Base-by-base conservation (phyloP, 2,329 filamentous ascomycete species). In the Magnaporthiopsis poae region DNA sequence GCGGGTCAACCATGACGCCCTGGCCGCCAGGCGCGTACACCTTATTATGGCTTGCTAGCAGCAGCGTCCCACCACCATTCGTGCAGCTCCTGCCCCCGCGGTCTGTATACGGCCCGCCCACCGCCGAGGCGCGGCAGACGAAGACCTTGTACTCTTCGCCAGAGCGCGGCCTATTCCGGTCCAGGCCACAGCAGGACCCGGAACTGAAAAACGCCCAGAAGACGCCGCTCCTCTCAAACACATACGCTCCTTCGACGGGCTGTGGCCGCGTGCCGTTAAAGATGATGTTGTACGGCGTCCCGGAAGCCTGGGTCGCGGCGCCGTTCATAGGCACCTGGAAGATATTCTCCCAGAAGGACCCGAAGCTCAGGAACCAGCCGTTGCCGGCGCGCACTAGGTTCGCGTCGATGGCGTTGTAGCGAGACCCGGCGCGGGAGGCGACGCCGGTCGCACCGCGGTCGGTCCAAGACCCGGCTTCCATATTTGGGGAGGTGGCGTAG, bases 321-420 rank as follows among this genome's bases (percentile, higher is more conserved):
- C 73, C 70, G 39, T 73, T 72, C 74, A 90, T 81, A 52, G 78
- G 72, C 0, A 85, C 84, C 72, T 87, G 84, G 77, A 85, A 88
- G 67, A 90, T 80, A 71, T 86, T 83, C 9, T 77, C 75, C 87
- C 87, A 91, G 80, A 89, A 91, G 18, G 85, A 88, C 27, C 88
- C 88, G 69, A 90, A 91, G 68, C 80, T 85, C 73, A 88, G 75
- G 67, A 81, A 80, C 70, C 81, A 82, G 2, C 69, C 69, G 27
- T 74, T 76, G 13, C 77, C 72, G 67, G 86, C 74, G 2, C 77
- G 71, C 68, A 86, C 74, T 4, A 87, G 72, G 69, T 84, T 85
- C 2, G 78, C 74, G 71, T 88, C 89, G 71, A 91, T 87, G 59
- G 84, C 83, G 70, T 87, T 87, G 75, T 86, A 87, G 5, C 73